Percentiles rank a stretch among this genome's conserved stretches.
phyloP scores from a whole-genome alignment of 805 yeast genomes.

The Wickerhamiella slavikovae region DNA sequence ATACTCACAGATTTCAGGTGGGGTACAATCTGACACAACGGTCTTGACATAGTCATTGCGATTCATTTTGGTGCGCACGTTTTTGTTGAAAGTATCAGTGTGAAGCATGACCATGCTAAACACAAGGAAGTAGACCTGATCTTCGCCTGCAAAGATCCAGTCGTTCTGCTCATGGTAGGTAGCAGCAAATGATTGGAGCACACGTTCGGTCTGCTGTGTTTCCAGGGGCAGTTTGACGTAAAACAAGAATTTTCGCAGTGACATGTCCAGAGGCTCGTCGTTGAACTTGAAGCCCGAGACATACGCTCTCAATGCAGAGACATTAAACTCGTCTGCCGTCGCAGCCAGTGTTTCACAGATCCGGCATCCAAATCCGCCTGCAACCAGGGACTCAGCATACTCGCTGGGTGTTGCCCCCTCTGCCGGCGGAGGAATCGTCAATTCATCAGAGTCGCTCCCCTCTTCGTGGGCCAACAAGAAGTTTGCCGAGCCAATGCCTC shows the following conservation, averaged over 20 bases:
- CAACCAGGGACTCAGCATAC: not conserved
- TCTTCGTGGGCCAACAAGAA: too few species aligned
- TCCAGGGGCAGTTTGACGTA: constrained; percentile 45
- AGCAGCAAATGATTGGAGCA: constrained; percentile 34
- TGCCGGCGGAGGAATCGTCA: too few species aligned
- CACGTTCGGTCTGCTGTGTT: constrained; percentile 56
- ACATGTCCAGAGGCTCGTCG: constrained; percentile 41
- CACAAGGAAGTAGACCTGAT: constrained; percentile 39
- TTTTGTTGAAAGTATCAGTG: constrained; percentile 51
- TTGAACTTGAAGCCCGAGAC: constrained; percentile 26
- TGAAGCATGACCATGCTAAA: constrained; percentile 53
- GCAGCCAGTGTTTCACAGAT: constrained; percentile 9
- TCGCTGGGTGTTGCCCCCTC: not conserved
- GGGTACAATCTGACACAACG: constrained; percentile 17
- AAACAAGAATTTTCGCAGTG: constrained; percentile 39
- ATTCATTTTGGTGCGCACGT: constrained; percentile 47
- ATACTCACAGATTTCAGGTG: constrained; percentile 24
- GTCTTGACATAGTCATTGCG: constrained; percentile 38
- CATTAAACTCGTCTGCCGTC: constrained; percentile 3
- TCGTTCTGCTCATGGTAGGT: constrained; percentile 29
- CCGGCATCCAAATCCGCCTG: constrained; percentile 2
- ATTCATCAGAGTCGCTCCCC: too few species aligned
- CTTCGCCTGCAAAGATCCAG: constrained; percentile 20
- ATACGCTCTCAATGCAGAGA: constrained; percentile 9
- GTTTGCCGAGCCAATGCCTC: too few species aligned